Conservation (phyloP, 192 early-diverging fungal species). For the Backusella morwellensis region DNA sequence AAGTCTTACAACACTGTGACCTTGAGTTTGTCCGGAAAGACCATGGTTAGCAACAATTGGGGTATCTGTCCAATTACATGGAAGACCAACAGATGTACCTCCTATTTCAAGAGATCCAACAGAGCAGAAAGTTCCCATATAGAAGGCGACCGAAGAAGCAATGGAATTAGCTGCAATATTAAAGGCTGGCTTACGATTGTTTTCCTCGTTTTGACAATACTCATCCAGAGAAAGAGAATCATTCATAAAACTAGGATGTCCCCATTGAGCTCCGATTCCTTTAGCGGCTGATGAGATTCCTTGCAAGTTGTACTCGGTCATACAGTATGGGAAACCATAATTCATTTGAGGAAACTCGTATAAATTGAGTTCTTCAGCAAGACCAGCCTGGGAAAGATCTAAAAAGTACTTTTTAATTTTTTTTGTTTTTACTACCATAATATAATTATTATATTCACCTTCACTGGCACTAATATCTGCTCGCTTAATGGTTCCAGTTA, state of each 20-base stretch:
- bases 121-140: conserved; percentile 26
- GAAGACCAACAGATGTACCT: conserved; percentile 30
- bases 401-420: neutral
- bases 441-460: neutral
- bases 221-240: neutral
- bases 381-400: conserved; percentile 1
- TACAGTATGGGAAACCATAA: conserved; percentile 29
- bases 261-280: conserved; percentile 12
- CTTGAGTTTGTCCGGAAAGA: neutral
- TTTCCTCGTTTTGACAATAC: conserved; percentile 18
- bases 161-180: conserved; percentile 13
- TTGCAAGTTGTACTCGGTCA: conserved; percentile 11
- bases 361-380: conserved; percentile 28
- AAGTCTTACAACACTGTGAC: conserved; percentile 24
- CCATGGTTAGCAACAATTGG: conserved; percentile 28
- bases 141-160: conserved; percentile 21
- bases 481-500: neutral
- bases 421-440: neutral
- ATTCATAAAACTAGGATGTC: conserved; percentile 17
- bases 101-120: conserved; percentile 11
- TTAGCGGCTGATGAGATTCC: neutral
- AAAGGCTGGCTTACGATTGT: conserved; percentile 19
- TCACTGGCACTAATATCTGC: conserved; percentile 8
- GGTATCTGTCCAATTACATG: conserved; percentile 36
- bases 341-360: conserved; percentile 18